Percentiles rank a stretch among this genome's conserved stretches.
These are phyloP conservation scores for Geranium rotundifolium DNA, from an alignment of 345 rosid species.

Conservation along the genomic window DNA sequence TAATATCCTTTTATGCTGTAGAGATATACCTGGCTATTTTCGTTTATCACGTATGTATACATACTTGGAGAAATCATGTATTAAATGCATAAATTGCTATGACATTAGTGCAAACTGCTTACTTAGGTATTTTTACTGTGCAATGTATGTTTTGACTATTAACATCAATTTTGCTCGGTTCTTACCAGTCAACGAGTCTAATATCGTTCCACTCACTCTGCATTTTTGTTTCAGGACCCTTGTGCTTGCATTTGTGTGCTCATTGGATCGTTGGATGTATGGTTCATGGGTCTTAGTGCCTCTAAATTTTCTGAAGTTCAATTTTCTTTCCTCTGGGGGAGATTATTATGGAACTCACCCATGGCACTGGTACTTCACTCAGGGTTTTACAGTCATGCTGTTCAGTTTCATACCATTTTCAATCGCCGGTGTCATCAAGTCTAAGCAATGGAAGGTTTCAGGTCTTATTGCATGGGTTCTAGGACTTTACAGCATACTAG, in stretches of 20 bases:
- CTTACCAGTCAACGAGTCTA: background rate
- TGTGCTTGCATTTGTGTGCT: slow-evolving; percentile 51
- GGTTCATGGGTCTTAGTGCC: slow-evolving; percentile 87
- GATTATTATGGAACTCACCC: slow-evolving; percentile 93
- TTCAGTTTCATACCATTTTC: slow-evolving; percentile 73
- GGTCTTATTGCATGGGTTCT: slow-evolving; percentile 79
- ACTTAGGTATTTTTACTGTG: background rate
- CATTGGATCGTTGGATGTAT: slow-evolving; percentile 65
- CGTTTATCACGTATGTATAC: too few species aligned
- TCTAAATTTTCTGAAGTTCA: slow-evolving; percentile 79
- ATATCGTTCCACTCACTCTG: slow-evolving; percentile 5
- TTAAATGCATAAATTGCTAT: too few species aligned
- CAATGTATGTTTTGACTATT: background rate
- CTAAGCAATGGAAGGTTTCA: slow-evolving; percentile 53
- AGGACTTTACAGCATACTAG: slow-evolving; percentile 57
- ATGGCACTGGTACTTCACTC: slow-evolving; percentile 98
- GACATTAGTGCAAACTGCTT: too few species aligned
- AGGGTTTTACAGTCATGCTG: slow-evolving; percentile 81
- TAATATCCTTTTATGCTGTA: background rate
- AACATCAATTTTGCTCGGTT: background rate
- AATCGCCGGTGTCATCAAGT: slow-evolving; percentile 45
- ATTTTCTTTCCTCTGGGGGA: slow-evolving; percentile 91
- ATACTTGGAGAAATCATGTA: too few species aligned
- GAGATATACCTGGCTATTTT: too few species aligned
- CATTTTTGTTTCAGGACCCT: slow-evolving; percentile 40